Base-by-base conservation (phyloP, 2,329 filamentous ascomycete genomes). In the Diplodia corticola region DNA sequence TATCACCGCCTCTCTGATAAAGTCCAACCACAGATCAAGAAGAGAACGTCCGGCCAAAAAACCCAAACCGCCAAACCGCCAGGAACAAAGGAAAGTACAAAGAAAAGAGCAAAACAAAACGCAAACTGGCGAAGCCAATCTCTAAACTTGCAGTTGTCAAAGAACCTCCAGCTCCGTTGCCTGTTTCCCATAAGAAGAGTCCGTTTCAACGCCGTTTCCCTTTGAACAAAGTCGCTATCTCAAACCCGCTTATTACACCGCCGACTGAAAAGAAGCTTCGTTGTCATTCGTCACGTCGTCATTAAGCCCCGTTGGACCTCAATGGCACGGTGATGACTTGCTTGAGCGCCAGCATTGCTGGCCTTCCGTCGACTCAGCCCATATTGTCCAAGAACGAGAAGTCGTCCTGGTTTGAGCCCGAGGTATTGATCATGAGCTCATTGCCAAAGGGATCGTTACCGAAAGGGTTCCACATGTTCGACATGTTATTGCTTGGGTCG, bases 231-330 rank as follows among this genome's bases (percentile, higher is more conserved):
- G 60, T 53, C 48, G 24, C 60, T 63, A 13, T 28, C 48, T 51
- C 60, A 40, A 44, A 63, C 40, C 60, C 48, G 20, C 53, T 46
- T 53, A 48, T 63, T 53, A 51, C 60, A 63, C 46, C 33, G 30
- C 33, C 46, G 60, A 63, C 48, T 63, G 49, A 44, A 63, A 53
- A 53, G 48, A 63, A 50, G 35, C 60, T 44, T 51, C 60, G 44
- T 63, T 53, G 60, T 20, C 46, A 53, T 63, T 63, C 48, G 60
- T 53, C 48, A 63, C 46, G 60, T 63, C 59, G 46, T 63, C 60
- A 63, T 49, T 33, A 33, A 20, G 26, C 37, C 26, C 57, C 37
- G 57, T 26, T 24, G 44, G 57, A 10, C 40, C 22, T 20, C 44
- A 44, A 49, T 28, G 57, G 24, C 48, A 61, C 57, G 44, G 20